Evolutionary conservation across 176 grass and related monocot species (phyloP).

Genomic region (Coix lacrymajobi): DNA sequence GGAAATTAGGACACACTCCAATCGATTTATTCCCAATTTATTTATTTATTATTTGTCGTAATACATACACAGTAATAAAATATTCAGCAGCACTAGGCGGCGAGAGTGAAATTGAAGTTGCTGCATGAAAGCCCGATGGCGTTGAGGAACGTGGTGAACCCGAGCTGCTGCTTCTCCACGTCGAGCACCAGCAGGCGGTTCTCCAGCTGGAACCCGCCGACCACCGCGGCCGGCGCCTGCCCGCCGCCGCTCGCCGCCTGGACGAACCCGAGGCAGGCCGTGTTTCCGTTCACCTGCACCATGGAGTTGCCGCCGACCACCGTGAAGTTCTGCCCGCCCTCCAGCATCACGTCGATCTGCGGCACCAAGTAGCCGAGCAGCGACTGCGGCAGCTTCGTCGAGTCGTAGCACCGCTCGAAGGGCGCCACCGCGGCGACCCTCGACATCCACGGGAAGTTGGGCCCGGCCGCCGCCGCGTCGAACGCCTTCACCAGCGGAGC

Average conservation of each 20-base stretch:
- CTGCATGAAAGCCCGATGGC: constrained; percentile 16
- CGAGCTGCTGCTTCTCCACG: constrained; percentile 9
- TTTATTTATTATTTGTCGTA: too few species aligned
- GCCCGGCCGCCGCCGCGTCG: neutral
- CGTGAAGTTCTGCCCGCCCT: constrained; percentile 26
- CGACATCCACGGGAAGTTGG: neutral
- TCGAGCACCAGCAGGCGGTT: constrained; percentile 53
- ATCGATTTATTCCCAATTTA: too few species aligned
- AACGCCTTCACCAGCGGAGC: constrained; percentile 16
- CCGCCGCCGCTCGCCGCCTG: neutral
- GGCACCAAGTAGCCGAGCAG: constrained; percentile 38
- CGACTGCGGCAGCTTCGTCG: neutral
- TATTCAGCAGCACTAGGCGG: neutral
- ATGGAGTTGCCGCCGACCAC: constrained; percentile 43
- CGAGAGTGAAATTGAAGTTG: constrained; percentile 43
- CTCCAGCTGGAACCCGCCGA: constrained; percentile 61
- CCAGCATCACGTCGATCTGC: constrained; percentile 25
- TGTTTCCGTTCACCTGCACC: constrained; percentile 12
- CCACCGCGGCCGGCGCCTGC: constrained; percentile 12
- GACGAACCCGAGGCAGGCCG: constrained; percentile 40
- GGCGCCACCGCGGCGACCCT: neutral
- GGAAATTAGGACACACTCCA: too few species aligned
- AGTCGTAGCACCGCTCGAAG: constrained; percentile 49
- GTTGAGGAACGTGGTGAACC: constrained; percentile 23
- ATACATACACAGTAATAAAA: too few species aligned